A percentile compares a stretch with the other conserved stretches of the same genome.
Evolutionary conservation across 225 moss, liverwort and hornwort genomes (phyloP).

Genomic region (Takakia lepidozioides): DNA sequence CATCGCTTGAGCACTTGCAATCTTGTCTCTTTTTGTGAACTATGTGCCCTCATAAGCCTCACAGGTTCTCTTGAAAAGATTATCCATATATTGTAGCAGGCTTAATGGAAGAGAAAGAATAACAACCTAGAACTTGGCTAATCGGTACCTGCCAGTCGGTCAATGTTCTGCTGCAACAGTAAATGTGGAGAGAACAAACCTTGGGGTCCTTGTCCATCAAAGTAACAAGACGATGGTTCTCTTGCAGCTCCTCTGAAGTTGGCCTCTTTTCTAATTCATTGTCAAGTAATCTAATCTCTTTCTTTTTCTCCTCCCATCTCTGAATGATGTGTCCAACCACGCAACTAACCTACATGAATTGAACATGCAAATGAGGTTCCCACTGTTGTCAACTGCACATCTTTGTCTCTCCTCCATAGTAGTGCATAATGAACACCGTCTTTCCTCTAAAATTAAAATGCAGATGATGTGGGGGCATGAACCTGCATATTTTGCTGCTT

Average conservation of each 20-base stretch:
- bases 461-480: not conserved
- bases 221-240: constrained; percentile 23
- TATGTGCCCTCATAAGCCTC: too few species aligned
- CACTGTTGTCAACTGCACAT: not conserved
- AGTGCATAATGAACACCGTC: not conserved
- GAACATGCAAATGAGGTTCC: constrained; percentile 8
- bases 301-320: constrained; percentile 37
- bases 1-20: too few species aligned
- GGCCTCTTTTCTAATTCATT: constrained; percentile 42
- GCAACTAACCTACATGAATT: not conserved
- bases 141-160: too few species aligned
- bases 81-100: too few species aligned
- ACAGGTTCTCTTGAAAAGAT: too few species aligned
- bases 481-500: too few species aligned
- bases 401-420: not conserved
- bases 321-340: not conserved
- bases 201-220: constrained; percentile 22
- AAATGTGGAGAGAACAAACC: too few species aligned
- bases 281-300: constrained; percentile 33
- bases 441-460: not conserved
- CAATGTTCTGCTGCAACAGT: too few species aligned
- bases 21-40: too few species aligned
- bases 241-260: constrained; percentile 46
- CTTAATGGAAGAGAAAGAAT: too few species aligned
- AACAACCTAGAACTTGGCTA: too few species aligned